phyloP scores from a whole-genome alignment of 257 asterid genomes.

The Coffea eugenioides region DNA sequence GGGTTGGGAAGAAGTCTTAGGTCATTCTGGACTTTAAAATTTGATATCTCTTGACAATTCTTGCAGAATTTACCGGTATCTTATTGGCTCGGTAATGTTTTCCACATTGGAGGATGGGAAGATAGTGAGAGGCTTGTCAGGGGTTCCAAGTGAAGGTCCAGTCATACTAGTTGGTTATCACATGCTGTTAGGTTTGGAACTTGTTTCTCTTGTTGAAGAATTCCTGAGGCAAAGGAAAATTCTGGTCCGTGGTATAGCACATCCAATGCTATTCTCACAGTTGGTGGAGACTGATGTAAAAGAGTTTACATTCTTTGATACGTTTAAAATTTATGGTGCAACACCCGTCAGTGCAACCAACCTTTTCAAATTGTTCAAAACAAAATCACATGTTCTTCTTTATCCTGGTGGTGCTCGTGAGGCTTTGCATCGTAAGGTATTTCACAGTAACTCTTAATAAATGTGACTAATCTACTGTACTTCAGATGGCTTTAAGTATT shows the following conservation, averaged over 20 bases:
- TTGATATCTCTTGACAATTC: neutral
- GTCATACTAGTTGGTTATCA: conserved; percentile 90
- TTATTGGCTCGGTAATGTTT: conserved; percentile 56
- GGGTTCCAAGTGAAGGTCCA: conserved; percentile 89
- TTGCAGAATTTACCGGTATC: conserved; percentile 52
- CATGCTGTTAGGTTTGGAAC: conserved; percentile 88
- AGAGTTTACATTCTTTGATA: conserved; percentile 44
- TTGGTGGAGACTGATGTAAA: conserved; percentile 25
- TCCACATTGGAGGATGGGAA: conserved; percentile 82
- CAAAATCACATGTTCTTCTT: conserved; percentile 86
- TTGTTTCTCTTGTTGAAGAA: conserved; percentile 55
- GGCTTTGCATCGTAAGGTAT: conserved; percentile 86
- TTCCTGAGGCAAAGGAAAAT: conserved; percentile 59
- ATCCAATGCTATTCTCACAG: conserved; percentile 60
- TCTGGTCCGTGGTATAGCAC: conserved; percentile 83
- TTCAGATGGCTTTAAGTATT: neutral
- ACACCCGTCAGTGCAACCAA: conserved; percentile 71
- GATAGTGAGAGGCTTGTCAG: conserved; percentile 76
- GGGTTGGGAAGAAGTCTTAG: neutral
- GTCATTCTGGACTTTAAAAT: neutral
- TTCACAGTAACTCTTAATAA: neutral
- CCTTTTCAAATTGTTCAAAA: conserved; percentile 67
- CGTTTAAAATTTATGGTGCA: conserved; percentile 64
- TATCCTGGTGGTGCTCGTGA: conserved; percentile 99
- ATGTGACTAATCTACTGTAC: neutral